Evolutionary conservation across 768 basidiomycete genomes (phyloP).

Genomic region (Cystobasidium tubakii): DNA sequence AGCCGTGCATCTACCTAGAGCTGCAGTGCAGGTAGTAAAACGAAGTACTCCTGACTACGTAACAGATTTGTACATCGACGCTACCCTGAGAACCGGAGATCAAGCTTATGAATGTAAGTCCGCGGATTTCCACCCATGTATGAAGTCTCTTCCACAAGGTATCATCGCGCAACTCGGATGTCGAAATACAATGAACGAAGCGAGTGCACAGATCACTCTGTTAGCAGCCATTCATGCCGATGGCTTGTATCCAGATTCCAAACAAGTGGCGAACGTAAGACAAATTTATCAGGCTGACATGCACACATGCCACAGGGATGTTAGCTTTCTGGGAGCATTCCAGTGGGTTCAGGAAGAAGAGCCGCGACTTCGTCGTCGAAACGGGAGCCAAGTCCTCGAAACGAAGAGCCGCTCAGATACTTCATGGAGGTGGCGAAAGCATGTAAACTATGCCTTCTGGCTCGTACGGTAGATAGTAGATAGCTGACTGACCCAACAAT

Average conservation of each 20-base stretch:
- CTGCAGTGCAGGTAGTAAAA: too few species aligned
- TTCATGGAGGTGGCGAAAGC: background rate
- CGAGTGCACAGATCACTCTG: too few species aligned
- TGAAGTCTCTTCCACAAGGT: too few species aligned
- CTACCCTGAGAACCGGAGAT: constrained; percentile 15
- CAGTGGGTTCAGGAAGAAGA: constrained; percentile 12
- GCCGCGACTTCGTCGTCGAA: constrained; percentile 30
- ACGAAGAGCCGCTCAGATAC: background rate
- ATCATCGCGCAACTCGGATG: too few species aligned
- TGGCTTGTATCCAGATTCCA: too few species aligned
- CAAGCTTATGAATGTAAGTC: constrained; percentile 27
- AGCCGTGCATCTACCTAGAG: background rate
- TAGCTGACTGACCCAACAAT: too few species aligned
- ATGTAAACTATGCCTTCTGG: background rate
- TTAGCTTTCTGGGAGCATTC: constrained; percentile 36
- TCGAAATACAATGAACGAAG: too few species aligned
- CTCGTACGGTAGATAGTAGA: too few species aligned
- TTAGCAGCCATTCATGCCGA: too few species aligned
- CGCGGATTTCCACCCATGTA: background rate
- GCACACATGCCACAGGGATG: background rate
- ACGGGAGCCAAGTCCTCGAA: constrained; percentile 9
- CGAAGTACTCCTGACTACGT: background rate
- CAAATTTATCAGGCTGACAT: background rate
- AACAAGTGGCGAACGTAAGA: too few species aligned
- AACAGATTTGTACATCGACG: constrained; percentile 27